These are phyloP conservation scores for Glaciozyma martinii DNA, from an alignment of 768 basidiomycete species.

Conservation along the genomic window DNA sequence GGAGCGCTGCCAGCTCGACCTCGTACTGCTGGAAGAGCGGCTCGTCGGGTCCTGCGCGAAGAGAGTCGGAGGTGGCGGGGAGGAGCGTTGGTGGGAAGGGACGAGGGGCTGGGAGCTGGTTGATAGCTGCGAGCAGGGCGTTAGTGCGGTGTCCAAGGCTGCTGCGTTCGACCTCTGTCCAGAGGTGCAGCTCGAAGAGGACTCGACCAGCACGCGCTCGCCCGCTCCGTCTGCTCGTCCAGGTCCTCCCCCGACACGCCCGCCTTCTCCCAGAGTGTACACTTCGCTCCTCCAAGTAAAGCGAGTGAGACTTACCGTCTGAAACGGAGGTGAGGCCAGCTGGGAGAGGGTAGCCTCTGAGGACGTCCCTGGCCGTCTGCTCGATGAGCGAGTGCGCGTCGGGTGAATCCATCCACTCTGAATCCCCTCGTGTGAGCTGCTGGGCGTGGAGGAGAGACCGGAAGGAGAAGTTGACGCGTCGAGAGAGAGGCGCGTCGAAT, in stretches of 20 bases:
- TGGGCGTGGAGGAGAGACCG: background rate
- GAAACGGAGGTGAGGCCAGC: conserved; percentile 8
- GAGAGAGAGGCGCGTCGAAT: too few relatives aligned
- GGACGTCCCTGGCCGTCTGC: conserved; percentile 26
- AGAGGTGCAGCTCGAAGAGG: too few relatives aligned
- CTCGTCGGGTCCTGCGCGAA: conserved; percentile 8
- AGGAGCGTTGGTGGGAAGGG: conserved; percentile 19
- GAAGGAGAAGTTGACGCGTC: background rate
- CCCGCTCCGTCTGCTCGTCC: too few relatives aligned
- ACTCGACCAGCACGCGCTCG: too few relatives aligned
- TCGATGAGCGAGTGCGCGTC: background rate
- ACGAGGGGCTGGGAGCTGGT: conserved; percentile 13
- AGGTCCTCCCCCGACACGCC: background rate
- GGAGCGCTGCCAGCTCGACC: conserved; percentile 11
- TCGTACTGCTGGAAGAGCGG: conserved; percentile 15
- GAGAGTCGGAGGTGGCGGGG: background rate
- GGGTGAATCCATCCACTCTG: background rate
- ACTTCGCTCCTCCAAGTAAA: background rate
- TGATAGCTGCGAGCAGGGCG: conserved; percentile 6
- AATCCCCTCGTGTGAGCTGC: background rate
- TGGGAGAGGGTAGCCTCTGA: conserved; percentile 29
- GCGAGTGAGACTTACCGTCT: conserved; percentile 7
- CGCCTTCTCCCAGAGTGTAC: too few relatives aligned
- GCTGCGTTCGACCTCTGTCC: background rate
- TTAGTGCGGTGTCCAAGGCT: background rate